These are phyloP conservation scores for Astragalus membranaceus DNA, from an alignment of 306 rosid species.

Conservation along the genomic window DNA sequence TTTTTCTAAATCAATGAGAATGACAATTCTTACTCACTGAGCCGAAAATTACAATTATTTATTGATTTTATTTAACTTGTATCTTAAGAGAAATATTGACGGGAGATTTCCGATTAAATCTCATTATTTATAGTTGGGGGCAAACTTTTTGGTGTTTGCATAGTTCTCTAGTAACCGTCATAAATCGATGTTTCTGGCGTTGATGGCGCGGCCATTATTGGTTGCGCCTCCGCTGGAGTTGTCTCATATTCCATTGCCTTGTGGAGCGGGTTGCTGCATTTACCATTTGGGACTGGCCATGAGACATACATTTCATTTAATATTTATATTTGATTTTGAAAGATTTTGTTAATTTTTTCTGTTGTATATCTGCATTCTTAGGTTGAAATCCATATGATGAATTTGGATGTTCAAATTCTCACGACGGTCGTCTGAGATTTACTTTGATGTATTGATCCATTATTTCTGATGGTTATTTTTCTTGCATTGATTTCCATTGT, in stretches of 20 bases:
- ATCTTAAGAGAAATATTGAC: too few species aligned
- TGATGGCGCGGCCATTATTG: slow-evolving; percentile 17
- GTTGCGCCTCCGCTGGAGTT: neutral
- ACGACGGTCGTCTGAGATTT: too few species aligned
- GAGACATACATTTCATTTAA: slow-evolving; percentile 37
- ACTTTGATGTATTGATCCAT: too few species aligned
- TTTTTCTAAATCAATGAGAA: slow-evolving; percentile 56
- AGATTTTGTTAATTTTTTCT: too few species aligned
- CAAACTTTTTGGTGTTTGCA: slow-evolving; percentile 44
- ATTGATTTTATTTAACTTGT: too few species aligned
- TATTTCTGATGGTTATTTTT: too few species aligned
- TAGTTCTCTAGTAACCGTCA: slow-evolving; percentile 57
- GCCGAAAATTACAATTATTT: too few species aligned
- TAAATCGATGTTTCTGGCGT: slow-evolving; percentile 28
- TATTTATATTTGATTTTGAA: too few species aligned
- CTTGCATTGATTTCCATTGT: too few species aligned
- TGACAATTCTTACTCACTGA: slow-evolving; percentile 42
- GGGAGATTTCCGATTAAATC: slow-evolving; percentile 38
- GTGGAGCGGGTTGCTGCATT: slow-evolving; percentile 58
- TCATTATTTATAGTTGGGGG: slow-evolving; percentile 26
- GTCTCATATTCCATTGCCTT: slow-evolving; percentile 75
- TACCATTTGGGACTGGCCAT: slow-evolving; percentile 64
- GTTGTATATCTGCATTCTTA: too few species aligned
- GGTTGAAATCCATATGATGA: too few species aligned
- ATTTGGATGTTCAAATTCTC: too few species aligned